Base-by-base conservation (phyloP, 331 rosid species). In the Pyracantha coccinea region DNA sequence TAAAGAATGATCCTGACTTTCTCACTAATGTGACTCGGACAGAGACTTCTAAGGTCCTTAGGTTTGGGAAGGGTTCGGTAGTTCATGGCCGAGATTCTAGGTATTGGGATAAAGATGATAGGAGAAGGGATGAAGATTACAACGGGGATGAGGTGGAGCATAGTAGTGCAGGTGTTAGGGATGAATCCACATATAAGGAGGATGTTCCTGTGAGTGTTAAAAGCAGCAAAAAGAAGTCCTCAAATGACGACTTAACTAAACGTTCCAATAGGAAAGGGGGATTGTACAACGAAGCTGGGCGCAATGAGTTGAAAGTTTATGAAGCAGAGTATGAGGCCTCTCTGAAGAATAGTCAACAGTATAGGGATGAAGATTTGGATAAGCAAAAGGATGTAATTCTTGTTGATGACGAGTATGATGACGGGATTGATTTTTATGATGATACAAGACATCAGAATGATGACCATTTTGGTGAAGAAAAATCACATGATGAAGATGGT, bases 321-420 rank as follows among this genome's bases (percentile, higher is more conserved):
- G 98, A 93, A 81, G 96, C 90, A 23, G 92, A 91, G 77, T 93
- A 91, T 29, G 96, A 93, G 90, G 98, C 97, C 57, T 91, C 98
- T 35, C 73, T 93, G 81, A 85, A 85, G 79, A 85, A 79, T 82
- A 72, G 69, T 64, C 78, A 78, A 63, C 64, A 78, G 32, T 55
- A 71, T 19, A 81, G 77, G 63, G 86, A 53, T 13, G 83, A 81
- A 73, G 79, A 74, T 83, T 68, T 28, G 71, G 82, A 74, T 72
- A 91, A 83, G 80, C 78, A 53, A 86, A 83, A 75, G 60, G 86
- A 78, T 15, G 50, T n/a, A 2, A 79, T 68, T 71, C 96, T 85
- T 61, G 45, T 62, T 62, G 86, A 85, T 80, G 98, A 93, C 74
- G 98, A 93, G 69, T 93, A 93, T 83, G 96, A 88, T 78, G 93